Evolutionary conservation across 768 basidiomycete genomes (phyloP).

Genomic region (Hericium erinaceus): DNA sequence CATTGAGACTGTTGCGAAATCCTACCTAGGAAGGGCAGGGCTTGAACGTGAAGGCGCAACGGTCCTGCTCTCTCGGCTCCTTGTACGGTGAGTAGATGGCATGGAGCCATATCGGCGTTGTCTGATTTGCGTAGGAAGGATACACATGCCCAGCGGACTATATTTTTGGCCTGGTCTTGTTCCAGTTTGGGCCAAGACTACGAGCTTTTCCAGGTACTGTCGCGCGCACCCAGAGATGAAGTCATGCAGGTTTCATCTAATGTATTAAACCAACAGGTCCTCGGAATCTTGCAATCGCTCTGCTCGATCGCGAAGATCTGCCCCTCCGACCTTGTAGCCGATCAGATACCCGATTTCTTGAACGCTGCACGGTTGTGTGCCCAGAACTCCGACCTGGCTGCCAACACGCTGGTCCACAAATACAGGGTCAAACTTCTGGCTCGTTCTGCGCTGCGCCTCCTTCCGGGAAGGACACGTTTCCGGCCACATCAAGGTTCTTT

Average conservation of each 20-base stretch:
- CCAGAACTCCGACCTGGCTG: conserved; percentile 29
- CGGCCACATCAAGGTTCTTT: conserved; percentile 34
- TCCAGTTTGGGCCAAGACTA: background rate
- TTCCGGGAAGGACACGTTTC: conserved; percentile 37
- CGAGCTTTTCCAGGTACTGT: conserved; percentile 10
- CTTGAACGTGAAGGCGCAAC: conserved; percentile 82
- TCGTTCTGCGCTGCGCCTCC: conserved; percentile 50
- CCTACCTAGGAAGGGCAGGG: conserved; percentile 57
- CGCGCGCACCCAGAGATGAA: background rate
- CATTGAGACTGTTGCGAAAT: conserved; percentile 52
- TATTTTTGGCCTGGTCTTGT: conserved; percentile 8
- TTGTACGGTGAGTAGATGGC: conserved; percentile 49
- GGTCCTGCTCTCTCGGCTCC: conserved; percentile 71
- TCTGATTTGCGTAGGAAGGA: conserved; percentile 41
- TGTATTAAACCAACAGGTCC: conserved; percentile 34
- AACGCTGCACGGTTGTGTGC: conserved; percentile 36
- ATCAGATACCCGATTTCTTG: conserved; percentile 34
- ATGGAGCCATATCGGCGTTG: conserved; percentile 2
- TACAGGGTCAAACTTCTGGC: conserved; percentile 58
- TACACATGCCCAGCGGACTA: conserved; percentile 13
- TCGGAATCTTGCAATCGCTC: conserved; percentile 60
- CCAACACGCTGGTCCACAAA: conserved; percentile 64
- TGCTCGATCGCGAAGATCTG: conserved; percentile 64
- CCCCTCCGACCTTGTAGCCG: conserved; percentile 41
- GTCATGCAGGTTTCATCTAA: background rate